Conservation (phyloP, 768 basidiomycete genomes). For the Calocybe indica region DNA sequence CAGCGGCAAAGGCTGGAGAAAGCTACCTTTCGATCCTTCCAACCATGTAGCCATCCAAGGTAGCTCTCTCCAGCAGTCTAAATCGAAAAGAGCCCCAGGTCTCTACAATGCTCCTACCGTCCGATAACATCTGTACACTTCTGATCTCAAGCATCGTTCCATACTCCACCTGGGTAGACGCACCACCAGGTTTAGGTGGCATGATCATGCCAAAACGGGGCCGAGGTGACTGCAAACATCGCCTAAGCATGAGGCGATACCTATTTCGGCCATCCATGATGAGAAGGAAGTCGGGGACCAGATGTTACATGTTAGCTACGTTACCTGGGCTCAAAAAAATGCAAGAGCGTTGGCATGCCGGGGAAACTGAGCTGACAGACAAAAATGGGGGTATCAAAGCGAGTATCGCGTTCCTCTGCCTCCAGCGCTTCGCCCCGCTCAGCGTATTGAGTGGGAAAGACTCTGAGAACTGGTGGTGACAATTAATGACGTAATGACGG, state of each 20-base stretch:
- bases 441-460: slow-evolving; percentile 61
- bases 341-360: slow-evolving; percentile 81
- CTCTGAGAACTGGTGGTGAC: slow-evolving; percentile 49
- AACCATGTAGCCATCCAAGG: slow-evolving; percentile 86
- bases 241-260: slow-evolving; percentile 93
- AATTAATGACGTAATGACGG: slow-evolving; percentile 2
- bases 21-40: slow-evolving; percentile 64
- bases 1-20: not conserved
- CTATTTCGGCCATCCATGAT: slow-evolving; percentile 20
- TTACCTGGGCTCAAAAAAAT: slow-evolving; percentile 88
- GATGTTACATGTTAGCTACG: slow-evolving; percentile 2
- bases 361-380: slow-evolving; percentile 89
- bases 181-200: slow-evolving; percentile 40
- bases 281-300: slow-evolving; percentile 1
- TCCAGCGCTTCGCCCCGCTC: slow-evolving; percentile 58
- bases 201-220: slow-evolving; percentile 95
- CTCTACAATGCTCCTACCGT: slow-evolving; percentile 85
- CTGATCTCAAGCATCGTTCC: slow-evolving; percentile 93
- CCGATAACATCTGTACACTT: slow-evolving; percentile 79
- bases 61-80: slow-evolving; percentile 77
- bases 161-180: slow-evolving; percentile 52
- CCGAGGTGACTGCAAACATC: slow-evolving; percentile 73
- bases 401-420: slow-evolving; percentile 70
- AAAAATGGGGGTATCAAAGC: slow-evolving; percentile 88
- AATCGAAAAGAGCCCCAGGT: slow-evolving; percentile 66